phyloP scores from a whole-genome alignment of 805 yeast genomes.

The Saccharomycopsis fermentans region DNA sequence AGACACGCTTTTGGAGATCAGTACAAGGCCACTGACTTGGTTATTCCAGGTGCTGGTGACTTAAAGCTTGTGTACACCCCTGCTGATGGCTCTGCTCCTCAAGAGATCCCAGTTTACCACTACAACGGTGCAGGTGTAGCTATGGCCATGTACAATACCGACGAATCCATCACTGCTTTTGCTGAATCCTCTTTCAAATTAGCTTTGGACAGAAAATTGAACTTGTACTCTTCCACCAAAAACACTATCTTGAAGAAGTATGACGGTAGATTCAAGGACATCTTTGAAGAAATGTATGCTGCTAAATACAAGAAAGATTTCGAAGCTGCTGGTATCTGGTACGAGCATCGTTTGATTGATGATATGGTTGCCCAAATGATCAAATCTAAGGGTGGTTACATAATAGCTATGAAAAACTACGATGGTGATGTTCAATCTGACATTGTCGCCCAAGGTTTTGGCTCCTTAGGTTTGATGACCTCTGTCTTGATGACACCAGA shows the following conservation, averaged over 20 bases:
- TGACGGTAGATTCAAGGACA: conserved; percentile 76
- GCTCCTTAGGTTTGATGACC: conserved; percentile 77
- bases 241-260: conserved; percentile 75
- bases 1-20: conserved; percentile 84
- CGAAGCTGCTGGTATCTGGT: conserved; percentile 52
- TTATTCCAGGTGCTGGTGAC: conserved; percentile 57
- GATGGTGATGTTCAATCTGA: conserved; percentile 84
- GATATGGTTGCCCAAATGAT: conserved; percentile 88
- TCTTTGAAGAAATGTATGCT: conserved; percentile 60
- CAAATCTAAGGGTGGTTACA: conserved; percentile 74
- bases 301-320: conserved; percentile 44
- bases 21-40: conserved; percentile 69
- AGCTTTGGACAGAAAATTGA: conserved; percentile 55
- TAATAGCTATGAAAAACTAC: conserved; percentile 73
- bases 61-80: conserved; percentile 61
- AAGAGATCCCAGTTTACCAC: conserved; percentile 45
- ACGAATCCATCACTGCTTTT: conserved; percentile 64
- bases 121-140: conserved; percentile 66
- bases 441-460: conserved; percentile 81
- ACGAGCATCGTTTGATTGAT: conserved; percentile 75
- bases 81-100: conserved; percentile 38
- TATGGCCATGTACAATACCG: conserved; percentile 76
- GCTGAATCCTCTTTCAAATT: conserved; percentile 73
- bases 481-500: conserved; percentile 76
- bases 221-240: conserved; percentile 62